These are phyloP conservation scores for Eimeria maxima DNA, from an alignment of 169 alveolate species.

Conservation along the genomic window DNA sequence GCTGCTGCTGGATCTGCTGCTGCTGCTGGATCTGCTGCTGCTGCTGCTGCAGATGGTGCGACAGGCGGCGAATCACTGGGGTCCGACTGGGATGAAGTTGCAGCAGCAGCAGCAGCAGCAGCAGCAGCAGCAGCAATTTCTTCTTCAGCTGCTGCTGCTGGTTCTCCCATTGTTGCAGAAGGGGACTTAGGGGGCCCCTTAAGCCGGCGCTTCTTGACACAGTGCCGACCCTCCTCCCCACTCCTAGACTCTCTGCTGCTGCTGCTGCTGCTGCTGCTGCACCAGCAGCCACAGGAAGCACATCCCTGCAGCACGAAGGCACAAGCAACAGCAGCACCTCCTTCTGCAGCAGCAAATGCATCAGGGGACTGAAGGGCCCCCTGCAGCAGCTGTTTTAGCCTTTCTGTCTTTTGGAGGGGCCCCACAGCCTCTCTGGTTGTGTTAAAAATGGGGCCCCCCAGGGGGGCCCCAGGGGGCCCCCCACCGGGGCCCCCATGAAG, in stretches of 20 bases:
- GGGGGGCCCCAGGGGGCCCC: constrained; percentile 7
- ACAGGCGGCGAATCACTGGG: background rate
- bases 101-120: background rate
- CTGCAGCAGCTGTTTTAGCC: background rate
- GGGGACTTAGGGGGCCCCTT: constrained; percentile 15
- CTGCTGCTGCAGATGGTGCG: background rate
- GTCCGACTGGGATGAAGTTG: background rate
- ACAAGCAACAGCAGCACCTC: constrained; percentile 10
- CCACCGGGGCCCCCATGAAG: constrained; percentile 15
- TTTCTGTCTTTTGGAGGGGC: background rate
- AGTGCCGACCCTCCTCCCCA: constrained; percentile 10
- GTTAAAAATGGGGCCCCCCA: background rate
- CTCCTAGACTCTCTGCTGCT: constrained; percentile 18
- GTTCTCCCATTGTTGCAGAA: background rate
- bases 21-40: background rate
- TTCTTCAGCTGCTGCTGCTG: background rate
- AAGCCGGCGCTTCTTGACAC: background rate
- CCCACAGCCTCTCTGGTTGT: background rate
- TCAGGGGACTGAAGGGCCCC: constrained; percentile 25
- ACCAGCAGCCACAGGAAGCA: constrained; percentile 44
- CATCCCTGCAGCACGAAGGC: constrained; percentile 51
- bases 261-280: constrained; percentile 68
- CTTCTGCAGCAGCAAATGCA: constrained; percentile 35
- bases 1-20: constrained; percentile 12
- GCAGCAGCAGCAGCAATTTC: background rate